A percentile compares a stretch with the other conserved stretches of the same genome.
phyloP scores from a whole-genome alignment of 129 eudicot species.

The Smallanthus sonchifolius region DNA sequence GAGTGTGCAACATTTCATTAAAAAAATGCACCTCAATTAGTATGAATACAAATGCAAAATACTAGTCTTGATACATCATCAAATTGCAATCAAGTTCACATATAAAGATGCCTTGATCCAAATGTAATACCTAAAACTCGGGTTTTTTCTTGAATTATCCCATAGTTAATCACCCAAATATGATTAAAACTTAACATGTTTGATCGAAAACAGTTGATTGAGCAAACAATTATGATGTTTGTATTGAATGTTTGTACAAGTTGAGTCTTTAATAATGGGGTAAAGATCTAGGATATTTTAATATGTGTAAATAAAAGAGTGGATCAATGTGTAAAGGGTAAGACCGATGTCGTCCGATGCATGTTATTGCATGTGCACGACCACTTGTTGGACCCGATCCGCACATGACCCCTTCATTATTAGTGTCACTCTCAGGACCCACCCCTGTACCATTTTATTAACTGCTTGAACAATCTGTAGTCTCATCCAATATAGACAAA shows the following conservation, averaged over 20 bases:
- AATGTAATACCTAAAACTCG: too few species aligned
- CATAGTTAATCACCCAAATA: not conserved
- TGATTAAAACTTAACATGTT: not conserved
- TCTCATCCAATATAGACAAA: not conserved
- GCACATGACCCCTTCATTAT: conserved; percentile 32
- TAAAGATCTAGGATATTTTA: conserved; percentile 9
- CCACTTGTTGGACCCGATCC: conserved; percentile 30
- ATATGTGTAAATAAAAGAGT: not conserved
- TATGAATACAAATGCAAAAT: too few species aligned
- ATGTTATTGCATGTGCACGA: conserved; percentile 36
- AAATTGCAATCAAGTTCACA: too few species aligned
- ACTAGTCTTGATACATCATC: too few species aligned
- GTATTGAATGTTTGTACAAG: not conserved
- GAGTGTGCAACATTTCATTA: too few species aligned
- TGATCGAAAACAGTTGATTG: not conserved
- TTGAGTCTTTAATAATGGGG: not conserved
- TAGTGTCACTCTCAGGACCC: conserved; percentile 20
- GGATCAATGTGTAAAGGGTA: not conserved
- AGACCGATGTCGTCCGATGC: conserved; percentile 23
- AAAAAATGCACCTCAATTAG: too few species aligned
- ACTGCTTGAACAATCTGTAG: not conserved
- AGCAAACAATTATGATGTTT: not conserved
- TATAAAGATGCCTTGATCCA: too few species aligned
- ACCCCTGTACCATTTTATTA: conserved; percentile 15
- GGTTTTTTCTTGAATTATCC: not conserved